A percentile compares a stretch with the other conserved stretches of the same genome.
Evolutionary conservation across 495 filamentous ascomycete genomes (phyloP).

Genomic region (Oleoguttula mirabilis): DNA sequence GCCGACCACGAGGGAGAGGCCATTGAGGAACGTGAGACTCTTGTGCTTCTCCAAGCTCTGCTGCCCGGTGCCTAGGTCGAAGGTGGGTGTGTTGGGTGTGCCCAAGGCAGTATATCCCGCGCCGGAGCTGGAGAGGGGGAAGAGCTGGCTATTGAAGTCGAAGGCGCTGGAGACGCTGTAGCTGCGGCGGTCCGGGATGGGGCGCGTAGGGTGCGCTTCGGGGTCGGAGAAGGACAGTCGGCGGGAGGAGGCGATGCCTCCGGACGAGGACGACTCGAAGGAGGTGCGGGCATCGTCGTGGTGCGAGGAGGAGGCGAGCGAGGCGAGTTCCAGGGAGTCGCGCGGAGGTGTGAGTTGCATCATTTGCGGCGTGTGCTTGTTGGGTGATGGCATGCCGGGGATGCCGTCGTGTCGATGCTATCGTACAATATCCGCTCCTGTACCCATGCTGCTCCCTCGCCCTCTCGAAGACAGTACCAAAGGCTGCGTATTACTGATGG

Average conservation of each 20-base stretch:
- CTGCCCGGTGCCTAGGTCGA: slow-evolving; percentile 21
- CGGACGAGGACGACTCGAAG: slow-evolving; percentile 64
- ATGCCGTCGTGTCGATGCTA: too few species aligned
- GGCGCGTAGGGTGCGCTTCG: slow-evolving; percentile 51
- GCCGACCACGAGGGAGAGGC: slow-evolving; percentile 77
- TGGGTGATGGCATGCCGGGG: too few species aligned
- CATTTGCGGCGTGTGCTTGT: slow-evolving; percentile 10
- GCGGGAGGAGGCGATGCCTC: slow-evolving; percentile 81
- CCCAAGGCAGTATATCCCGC: slow-evolving; percentile 74
- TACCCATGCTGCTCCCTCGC: too few species aligned
- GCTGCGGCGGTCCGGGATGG: slow-evolving; percentile 43
- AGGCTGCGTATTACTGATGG: too few species aligned
- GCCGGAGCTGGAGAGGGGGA: slow-evolving; percentile 74
- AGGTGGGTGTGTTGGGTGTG: slow-evolving; percentile 43
- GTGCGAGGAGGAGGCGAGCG: slow-evolving; percentile 58
- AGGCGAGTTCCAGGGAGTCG: slow-evolving; percentile 94
- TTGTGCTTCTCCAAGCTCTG: slow-evolving; percentile 80
- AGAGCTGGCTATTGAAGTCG: slow-evolving; percentile 82
- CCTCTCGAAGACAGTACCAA: too few species aligned
- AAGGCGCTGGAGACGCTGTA: slow-evolving; percentile 88
- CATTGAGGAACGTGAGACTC: slow-evolving; percentile 87
- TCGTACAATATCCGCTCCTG: too few species aligned
- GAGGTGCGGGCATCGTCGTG: slow-evolving; percentile 43
- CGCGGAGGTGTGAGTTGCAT: slow-evolving; percentile 38
- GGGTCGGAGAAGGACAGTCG: slow-evolving; percentile 80